A percentile compares a stretch with the other conserved stretches of the same genome.
Conservation (phyloP, 2,329 filamentous ascomycete species). For the Fusarium pilosicola region DNA sequence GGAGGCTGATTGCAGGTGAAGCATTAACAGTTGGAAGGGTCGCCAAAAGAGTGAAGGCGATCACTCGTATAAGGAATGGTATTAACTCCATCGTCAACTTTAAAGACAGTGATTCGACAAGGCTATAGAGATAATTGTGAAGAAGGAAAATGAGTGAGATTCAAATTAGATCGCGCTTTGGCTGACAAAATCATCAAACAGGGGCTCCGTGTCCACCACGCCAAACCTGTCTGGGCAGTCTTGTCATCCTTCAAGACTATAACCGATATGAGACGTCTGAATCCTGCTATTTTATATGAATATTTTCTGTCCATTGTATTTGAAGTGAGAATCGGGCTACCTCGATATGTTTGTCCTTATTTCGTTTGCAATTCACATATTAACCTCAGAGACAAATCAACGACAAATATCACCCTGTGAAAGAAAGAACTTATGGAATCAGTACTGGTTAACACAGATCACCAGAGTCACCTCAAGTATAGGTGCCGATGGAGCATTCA, state of each 20-base stretch:
- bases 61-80: constrained; percentile 12
- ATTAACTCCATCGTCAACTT: constrained; percentile 19
- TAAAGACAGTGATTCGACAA: background rate
- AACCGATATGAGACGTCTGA: background rate
- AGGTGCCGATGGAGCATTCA: background rate
- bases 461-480: background rate
- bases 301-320: background rate
- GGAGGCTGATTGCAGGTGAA: constrained; percentile 26
- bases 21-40: constrained; percentile 6
- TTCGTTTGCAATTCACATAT: background rate
- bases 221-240: constrained; percentile 13
- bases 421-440: background rate
- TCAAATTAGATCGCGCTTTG: constrained; percentile 1
- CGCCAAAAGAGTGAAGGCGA: constrained; percentile 29
- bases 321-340: background rate
- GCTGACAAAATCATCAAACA: constrained; percentile 23
- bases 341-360: background rate
- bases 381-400: background rate
- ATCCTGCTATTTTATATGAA: background rate
- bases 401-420: background rate
- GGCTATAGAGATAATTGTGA: background rate
- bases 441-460: background rate
- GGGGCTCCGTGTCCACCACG: constrained; percentile 8
- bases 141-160: background rate
- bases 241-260: background rate